Percentiles rank a stretch among this genome's conserved stretches.
phyloP scores from a whole-genome alignment of 306 rosid species.

The Trichosanthes truncata region DNA sequence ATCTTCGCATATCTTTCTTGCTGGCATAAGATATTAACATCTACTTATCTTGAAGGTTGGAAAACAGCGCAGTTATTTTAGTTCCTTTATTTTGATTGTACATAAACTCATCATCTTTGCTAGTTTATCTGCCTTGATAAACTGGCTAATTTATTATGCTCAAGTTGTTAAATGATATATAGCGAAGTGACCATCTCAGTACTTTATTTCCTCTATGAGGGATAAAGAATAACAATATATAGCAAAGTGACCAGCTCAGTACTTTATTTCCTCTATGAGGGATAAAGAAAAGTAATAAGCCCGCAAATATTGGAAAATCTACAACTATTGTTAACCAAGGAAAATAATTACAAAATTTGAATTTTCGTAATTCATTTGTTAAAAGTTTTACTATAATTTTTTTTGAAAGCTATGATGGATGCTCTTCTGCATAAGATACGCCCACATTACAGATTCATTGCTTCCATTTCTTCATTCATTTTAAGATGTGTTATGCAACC shows the following conservation, averaged over 20 bases:
- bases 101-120: not conserved
- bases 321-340: too few species aligned
- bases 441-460: not conserved
- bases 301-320: too few species aligned
- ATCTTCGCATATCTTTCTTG: not conserved
- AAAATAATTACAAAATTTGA: too few species aligned
- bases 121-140: not conserved
- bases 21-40: not conserved
- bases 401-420: not conserved
- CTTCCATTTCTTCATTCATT: not conserved
- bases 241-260: too few species aligned
- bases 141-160: not conserved
- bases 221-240: too few species aligned
- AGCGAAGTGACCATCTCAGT: too few species aligned
- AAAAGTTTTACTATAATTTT: too few species aligned
- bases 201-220: too few species aligned
- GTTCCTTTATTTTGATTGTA: not conserved
- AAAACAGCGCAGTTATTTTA: not conserved
- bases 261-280: too few species aligned
- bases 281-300: too few species aligned
- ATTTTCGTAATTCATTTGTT: too few species aligned
- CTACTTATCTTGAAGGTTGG: not conserved
- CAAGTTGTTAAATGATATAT: not conserved
- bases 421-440: not conserved
- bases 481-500: not conserved